Evolutionary conservation across 2,329 filamentous ascomycete genomes (phyloP), one percentile per base, ranked within the genome.

Genomic region (Fusarium succisae): DNA sequence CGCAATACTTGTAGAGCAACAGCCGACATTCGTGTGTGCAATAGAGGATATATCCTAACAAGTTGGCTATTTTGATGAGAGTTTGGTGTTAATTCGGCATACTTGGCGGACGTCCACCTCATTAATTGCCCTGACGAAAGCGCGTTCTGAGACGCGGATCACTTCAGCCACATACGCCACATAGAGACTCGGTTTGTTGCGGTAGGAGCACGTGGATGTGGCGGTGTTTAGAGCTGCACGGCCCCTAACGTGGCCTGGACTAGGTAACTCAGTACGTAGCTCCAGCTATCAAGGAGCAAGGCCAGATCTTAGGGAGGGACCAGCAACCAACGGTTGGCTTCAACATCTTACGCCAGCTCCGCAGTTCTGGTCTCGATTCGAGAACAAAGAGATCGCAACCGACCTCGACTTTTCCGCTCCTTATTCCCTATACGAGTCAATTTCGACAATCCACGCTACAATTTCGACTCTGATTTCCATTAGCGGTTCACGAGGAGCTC

Each of bases 281-380:
- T 73, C 72, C 63, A 79, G 76, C 77, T 79, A 73, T 79, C 74
- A 77, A 78, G 56, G 57, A 58, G 57, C 57, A 61, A 67, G 64
- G 77, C 77, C 77, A 79, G 73, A 79, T 79, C 75, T 79, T 77
- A 78, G 76, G 74, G 76, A 76, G 77, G 77, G 77, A 75, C 72
- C 68, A 77, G 69, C 66, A 75, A 66, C 63, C 67, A 75, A 68
- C 63, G 44, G 68, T 62, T 59, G 69, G 64, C 69, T 72, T 68
- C 61, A 66, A 44, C 64, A 73, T 70, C 63, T 71, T 54, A 70
- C 67, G 39, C 50, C 71, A 72, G 72, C 74, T 77, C 73, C 73
- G 64, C 66, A 66, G 66, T 56, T 65, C 43, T 45, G 24, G 43
- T 45, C 59, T 63, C 69, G 50, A 60, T n/a, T 50, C 32, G 32